Evolutionary conservation across 306 rosid species (phyloP), one percentile per base, ranked within the genome.

Genomic region (Malus sylvestris): DNA sequence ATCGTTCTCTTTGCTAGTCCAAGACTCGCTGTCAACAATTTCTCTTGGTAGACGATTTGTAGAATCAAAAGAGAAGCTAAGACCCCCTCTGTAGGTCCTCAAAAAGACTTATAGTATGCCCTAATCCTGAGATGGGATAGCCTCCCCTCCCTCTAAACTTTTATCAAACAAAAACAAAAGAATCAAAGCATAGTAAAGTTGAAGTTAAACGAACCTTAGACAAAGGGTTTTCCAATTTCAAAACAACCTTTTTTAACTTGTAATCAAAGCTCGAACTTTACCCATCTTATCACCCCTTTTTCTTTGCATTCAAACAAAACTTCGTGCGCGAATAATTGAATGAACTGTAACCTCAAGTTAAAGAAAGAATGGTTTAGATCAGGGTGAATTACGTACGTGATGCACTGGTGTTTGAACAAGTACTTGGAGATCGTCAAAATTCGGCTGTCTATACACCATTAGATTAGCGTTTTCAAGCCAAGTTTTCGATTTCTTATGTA

Each of bases 131-230:
- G 12, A 42, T 9, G 45, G 1, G 45, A 42, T 42, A 42, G 45
- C 3, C 45, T 42, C 3, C 45, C 45, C 12, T 40, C 12, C 12
- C 45, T 38, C 45, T 40, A 40, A 42, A 42, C 45, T 42, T 42
- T 9, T 42, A 9, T 38, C 42, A 38, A 38, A 38, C 42, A 38
- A 38, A 38, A 38, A 38, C 42, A 38, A 38, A 38, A 38, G 42
- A 38, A 38, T 38, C 59, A 74, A 73, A 73, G 68, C 27, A 58
- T 16, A 18, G 18, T 51, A 29, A 25, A 27, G 42, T 25, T 20
- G 69, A 73, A 60, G 77, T 44, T 61, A 74, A 61, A 10, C 44
- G n/a, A 16, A 35, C 76, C 76, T 73, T 73, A 67, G 67, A 38
- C 67, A 22, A 58, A 44, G 69, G 53, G 57, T 18, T 42, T 10